phyloP scores from a whole-genome alignment of 441 rosid genomes.

The Sinapis alba region DNA sequence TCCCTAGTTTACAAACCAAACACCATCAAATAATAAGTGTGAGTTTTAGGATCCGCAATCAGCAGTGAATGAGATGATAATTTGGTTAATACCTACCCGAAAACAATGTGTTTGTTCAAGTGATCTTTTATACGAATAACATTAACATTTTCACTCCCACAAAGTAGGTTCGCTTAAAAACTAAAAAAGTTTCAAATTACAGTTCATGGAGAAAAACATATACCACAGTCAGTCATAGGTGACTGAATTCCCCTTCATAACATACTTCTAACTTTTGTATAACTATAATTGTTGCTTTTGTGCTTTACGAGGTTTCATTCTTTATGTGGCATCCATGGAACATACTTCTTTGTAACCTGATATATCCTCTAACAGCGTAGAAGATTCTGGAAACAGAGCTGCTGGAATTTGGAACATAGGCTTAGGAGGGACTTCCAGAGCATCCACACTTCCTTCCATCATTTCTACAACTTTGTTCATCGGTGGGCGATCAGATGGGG shows the following conservation, averaged over 20 bases:
- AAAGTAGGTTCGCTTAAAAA: background rate
- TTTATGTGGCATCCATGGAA: background rate
- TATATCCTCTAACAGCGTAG: background rate
- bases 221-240: background rate
- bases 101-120: background rate
- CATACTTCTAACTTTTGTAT: background rate
- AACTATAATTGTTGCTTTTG: background rate
- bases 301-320: background rate
- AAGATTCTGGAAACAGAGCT: background rate
- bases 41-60: no score
- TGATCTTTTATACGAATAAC: background rate
- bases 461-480: slow-evolving; percentile 41
- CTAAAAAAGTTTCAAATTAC: background rate
- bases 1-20: no score
- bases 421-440: slow-evolving; percentile 42
- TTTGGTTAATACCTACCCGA: no score
- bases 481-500: slow-evolving; percentile 35
- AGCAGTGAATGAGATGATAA: no score
- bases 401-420: slow-evolving; percentile 31
- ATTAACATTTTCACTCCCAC: background rate
- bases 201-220: background rate
- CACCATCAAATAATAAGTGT: no score
- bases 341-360: background rate
- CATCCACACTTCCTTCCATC: slow-evolving; percentile 33
- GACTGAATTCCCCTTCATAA: background rate